These are phyloP conservation scores for Auricularia heimuer DNA, from an alignment of 768 basidiomycete species.

Conservation along the genomic window DNA sequence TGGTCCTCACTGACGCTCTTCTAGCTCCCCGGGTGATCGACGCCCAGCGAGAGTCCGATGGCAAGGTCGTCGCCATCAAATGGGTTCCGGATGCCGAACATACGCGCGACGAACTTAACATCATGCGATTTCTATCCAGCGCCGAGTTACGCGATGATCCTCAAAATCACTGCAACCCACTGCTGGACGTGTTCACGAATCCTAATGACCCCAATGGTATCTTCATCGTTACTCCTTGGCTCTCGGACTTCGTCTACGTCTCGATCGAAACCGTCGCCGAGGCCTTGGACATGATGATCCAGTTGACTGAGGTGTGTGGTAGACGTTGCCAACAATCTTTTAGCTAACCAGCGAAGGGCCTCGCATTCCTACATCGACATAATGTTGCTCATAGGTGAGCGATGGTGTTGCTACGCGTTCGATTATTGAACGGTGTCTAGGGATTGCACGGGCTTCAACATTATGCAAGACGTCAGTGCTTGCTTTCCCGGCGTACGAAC, in stretches of 20 bases:
- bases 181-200: background rate
- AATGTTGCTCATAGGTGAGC: no score
- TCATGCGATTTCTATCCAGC: background rate
- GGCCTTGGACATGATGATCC: background rate
- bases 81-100: background rate
- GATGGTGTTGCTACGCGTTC: no score
- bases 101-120: background rate
- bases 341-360: no score
- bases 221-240: background rate
- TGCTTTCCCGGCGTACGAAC: slow-evolving; percentile 3
- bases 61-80: background rate
- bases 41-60: background rate
- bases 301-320: background rate
- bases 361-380: no score
- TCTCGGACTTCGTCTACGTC: background rate
- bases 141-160: background rate
- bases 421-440: no score
- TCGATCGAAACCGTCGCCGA: background rate
- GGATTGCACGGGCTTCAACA: background rate
- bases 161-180: background rate
- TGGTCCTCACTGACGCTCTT: background rate
- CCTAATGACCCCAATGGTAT: background rate
- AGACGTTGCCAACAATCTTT: no score
- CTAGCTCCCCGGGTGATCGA: background rate
- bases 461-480: slow-evolving; percentile 5